These are phyloP conservation scores for Penicillium dipodomyicola DNA, from an alignment of 495 filamentous ascomycete species.

Conservation along the genomic window DNA sequence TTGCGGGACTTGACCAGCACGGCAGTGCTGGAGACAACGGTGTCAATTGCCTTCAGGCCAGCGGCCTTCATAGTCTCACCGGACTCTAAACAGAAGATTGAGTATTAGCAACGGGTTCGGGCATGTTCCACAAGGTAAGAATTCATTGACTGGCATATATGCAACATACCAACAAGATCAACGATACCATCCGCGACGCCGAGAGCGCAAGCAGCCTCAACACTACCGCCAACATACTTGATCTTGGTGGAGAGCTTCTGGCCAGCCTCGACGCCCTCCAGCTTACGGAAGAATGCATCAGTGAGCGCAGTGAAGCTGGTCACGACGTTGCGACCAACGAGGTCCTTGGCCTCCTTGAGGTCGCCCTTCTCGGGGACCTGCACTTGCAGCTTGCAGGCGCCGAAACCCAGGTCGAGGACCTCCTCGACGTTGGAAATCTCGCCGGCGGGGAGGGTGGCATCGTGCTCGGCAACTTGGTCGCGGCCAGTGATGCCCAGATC, in stretches of 20 bases:
- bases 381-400: conserved; percentile 87
- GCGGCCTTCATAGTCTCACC: conserved; percentile 98
- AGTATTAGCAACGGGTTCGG: background rate
- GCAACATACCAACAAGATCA: conserved; percentile 78
- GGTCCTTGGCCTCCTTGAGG: conserved; percentile 63
- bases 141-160: no score
- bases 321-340: conserved; percentile 91
- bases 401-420: conserved; percentile 86
- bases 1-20: conserved; percentile 88
- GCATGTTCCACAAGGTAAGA: background rate
- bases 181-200: conserved; percentile 97
- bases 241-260: conserved; percentile 62
- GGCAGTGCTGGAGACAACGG: conserved; percentile 80
- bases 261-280: conserved; percentile 55
- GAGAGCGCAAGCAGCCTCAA: conserved; percentile 92
- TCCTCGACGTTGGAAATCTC: conserved; percentile 71
- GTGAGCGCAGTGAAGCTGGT: conserved; percentile 90
- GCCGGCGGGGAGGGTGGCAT: conserved; percentile 57
- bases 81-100: conserved; percentile 63
- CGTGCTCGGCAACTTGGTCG: conserved; percentile 91
- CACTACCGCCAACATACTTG: conserved; percentile 89
- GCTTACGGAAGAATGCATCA: conserved; percentile 70
- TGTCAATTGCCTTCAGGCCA: conserved; percentile 94
- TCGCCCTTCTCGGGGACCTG: conserved; percentile 87
- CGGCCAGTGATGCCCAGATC: conserved; percentile 91